phyloP scores from a whole-genome alignment of 805 yeast species.

The Lipomyces spencermartinsiae region DNA sequence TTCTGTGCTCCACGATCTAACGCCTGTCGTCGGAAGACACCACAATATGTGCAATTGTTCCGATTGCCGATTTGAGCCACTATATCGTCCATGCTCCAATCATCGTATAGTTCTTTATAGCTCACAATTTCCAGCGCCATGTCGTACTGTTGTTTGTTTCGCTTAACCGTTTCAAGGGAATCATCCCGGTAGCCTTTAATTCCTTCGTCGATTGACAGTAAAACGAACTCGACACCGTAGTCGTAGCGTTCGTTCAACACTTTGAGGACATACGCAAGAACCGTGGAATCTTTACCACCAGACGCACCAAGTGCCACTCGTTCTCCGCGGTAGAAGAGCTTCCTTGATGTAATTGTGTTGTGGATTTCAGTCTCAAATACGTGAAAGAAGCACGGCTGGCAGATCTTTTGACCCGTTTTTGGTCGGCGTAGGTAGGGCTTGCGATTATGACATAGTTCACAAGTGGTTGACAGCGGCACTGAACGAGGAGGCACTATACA shows the following conservation, averaged over 20 bases:
- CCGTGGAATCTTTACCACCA: conserved; percentile 98
- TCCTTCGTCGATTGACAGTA: conserved; percentile 94
- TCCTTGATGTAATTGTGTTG: conserved; percentile 75
- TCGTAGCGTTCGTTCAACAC: conserved; percentile 84
- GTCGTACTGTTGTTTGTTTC: conserved; percentile 86
- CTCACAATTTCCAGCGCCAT: conserved; percentile 82
- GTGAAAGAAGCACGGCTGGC: conserved; percentile 86
- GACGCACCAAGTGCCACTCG: conserved; percentile 96
- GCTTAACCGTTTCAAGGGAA: conserved; percentile 92
- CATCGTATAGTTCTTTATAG: conserved; percentile 77
- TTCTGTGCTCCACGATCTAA: conserved; percentile 93
- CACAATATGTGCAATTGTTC: conserved; percentile 97
- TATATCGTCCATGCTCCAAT: conserved; percentile 99
- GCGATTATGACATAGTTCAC: conserved; percentile 83
- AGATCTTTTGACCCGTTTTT: conserved; percentile 84
- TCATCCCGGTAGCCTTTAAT: conserved; percentile 97
- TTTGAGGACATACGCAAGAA: conserved; percentile 84
- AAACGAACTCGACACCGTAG: conserved; percentile 83
- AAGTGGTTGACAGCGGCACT: conserved; percentile 42
- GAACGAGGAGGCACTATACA: not conserved
- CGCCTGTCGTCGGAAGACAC: conserved; percentile 95
- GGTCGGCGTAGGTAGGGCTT: conserved; percentile 92
- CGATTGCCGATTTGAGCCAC: conserved; percentile 93
- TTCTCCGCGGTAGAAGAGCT: conserved; percentile 80
- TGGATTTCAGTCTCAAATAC: conserved; percentile 97